phyloP scores from a whole-genome alignment of 179 eudicot genomes.

The Sideroxylon spinosum region DNA sequence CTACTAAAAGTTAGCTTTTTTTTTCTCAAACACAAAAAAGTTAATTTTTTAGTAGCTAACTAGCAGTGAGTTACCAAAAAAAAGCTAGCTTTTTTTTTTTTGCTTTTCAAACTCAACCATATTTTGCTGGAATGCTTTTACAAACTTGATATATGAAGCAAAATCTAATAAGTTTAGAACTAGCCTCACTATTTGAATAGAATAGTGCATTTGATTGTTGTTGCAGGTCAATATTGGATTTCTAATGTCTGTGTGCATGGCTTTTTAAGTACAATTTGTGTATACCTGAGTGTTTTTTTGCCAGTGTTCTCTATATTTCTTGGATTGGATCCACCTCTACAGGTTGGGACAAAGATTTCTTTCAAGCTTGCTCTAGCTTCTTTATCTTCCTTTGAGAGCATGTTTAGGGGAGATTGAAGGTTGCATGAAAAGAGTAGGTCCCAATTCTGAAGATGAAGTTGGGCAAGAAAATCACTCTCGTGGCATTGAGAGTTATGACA shows the following conservation, averaged over 20 bases:
- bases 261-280: neutral
- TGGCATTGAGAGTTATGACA: constrained; percentile 95
- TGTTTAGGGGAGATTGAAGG: constrained; percentile 88
- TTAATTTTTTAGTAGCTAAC: no score
- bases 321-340: constrained; percentile 11
- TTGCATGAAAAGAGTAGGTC: constrained; percentile 59
- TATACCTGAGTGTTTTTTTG: neutral
- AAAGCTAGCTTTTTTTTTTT: no score
- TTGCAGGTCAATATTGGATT: neutral
- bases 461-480: constrained; percentile 29
- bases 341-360: constrained; percentile 92
- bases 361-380: constrained; percentile 92
- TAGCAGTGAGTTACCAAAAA: no score
- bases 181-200: neutral
- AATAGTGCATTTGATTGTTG: neutral
- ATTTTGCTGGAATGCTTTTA: no score
- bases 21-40: no score
- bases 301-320: no score
- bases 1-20: no score
- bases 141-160: no score
- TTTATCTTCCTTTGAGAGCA: constrained; percentile 75
- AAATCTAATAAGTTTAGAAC: neutral
- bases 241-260: neutral
- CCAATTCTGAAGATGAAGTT: constrained; percentile 25
- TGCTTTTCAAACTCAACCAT: no score